phyloP scores from a whole-genome alignment of 73 alveolate species.

The Paramecium sonneborni region DNA sequence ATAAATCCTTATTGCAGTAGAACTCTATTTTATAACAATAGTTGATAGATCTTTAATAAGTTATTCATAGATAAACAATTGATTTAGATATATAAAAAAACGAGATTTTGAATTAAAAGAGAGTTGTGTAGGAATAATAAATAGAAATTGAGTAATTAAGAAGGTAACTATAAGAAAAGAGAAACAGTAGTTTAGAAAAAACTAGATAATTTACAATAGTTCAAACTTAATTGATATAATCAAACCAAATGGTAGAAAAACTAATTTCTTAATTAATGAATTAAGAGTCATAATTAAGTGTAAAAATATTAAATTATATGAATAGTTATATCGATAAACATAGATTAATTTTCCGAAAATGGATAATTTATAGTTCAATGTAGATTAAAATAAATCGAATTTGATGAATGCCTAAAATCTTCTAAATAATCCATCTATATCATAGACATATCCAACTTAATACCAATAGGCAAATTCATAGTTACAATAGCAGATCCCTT shows the following conservation, averaged over 20 bases:
- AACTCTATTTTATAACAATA: not conserved
- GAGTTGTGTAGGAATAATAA: slow-evolving; percentile 10
- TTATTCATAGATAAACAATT: not conserved
- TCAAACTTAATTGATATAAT: slow-evolving; percentile 5
- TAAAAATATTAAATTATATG: not conserved
- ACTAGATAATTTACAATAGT: slow-evolving; percentile 25
- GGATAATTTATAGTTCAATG: not conserved
- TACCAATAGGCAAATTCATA: not conserved
- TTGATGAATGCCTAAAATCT: not conserved
- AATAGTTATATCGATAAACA: not conserved
- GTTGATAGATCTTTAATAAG: not conserved
- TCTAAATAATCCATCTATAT: not conserved
- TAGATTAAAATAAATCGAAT: not conserved
- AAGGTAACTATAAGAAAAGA: not conserved
- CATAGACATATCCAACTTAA: not conserved
- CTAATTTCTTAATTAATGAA: slow-evolving; percentile 9
- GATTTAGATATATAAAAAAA: slow-evolving; percentile 3
- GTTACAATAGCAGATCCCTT: not conserved
- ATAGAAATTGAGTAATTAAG: slow-evolving; percentile 22
- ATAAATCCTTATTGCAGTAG: not conserved
- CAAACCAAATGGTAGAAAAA: slow-evolving; percentile 29
- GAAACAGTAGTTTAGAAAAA: slow-evolving; percentile 31
- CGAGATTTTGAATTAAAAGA: not conserved
- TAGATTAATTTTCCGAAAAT: not conserved
- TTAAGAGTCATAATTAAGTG: slow-evolving; percentile 22